These are phyloP conservation scores for Tetrahymena elliotti DNA, from an alignment of 73 alveolate genomes.

Conservation along the genomic window DNA sequence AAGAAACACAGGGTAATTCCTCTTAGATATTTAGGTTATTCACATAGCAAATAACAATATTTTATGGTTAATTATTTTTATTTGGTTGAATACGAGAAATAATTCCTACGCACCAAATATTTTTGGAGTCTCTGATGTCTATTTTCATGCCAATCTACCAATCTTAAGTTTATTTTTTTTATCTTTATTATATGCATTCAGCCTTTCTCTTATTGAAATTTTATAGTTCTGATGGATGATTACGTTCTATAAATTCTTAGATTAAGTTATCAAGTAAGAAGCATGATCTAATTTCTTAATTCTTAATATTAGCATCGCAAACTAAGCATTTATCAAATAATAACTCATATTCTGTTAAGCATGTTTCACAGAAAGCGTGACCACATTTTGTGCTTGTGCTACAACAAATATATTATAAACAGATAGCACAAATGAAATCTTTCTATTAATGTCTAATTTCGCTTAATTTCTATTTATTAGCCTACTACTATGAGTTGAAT, in stretches of 20 bases:
- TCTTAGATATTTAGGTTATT: background rate
- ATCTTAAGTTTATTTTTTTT: background rate
- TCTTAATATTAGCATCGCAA: background rate
- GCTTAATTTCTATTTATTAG: background rate
- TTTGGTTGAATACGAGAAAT: background rate
- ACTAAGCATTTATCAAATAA: background rate
- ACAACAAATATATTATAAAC: background rate
- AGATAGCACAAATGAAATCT: background rate
- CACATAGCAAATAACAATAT: background rate
- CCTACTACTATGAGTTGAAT: background rate
- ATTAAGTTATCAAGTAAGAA: background rate
- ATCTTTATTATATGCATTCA: background rate
- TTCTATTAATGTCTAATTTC: background rate
- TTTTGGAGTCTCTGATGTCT: background rate
- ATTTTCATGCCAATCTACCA: background rate
- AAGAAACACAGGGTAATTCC: background rate
- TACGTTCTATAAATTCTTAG: background rate
- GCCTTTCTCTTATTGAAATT: background rate
- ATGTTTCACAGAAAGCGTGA: background rate
- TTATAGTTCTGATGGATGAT: background rate
- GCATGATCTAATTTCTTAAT: background rate
- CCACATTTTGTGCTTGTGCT: background rate
- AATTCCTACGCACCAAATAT: background rate
- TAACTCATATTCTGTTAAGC: background rate
- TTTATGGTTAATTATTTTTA: background rate